Conservation (phyloP, 768 basidiomycete species). For the Filobasidium wieringae region DNA sequence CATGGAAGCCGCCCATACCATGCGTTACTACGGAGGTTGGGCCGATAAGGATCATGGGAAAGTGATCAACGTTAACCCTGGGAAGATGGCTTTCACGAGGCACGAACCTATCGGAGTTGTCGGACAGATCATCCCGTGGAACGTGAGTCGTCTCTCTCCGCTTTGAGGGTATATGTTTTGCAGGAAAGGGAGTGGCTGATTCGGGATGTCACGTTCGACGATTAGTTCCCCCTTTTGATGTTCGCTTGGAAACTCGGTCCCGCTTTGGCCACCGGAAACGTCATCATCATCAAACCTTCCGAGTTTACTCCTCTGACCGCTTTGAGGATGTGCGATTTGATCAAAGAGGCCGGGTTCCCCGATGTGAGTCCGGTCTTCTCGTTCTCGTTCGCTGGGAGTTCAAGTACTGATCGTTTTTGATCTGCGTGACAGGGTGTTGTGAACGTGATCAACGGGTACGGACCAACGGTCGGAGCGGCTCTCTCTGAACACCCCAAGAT, state of each 20-base stretch:
- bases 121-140: constrained; percentile 54
- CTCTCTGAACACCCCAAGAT: constrained; percentile 16
- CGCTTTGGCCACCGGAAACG: constrained; percentile 48
- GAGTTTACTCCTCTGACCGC: constrained; percentile 19
- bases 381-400: neutral
- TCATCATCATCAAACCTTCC: constrained; percentile 64
- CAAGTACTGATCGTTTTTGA: neutral
- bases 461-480: constrained; percentile 15
- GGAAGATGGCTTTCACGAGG: constrained; percentile 71
- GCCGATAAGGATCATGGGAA: constrained; percentile 87
- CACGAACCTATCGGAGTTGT: constrained; percentile 91
- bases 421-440: constrained; percentile 18
- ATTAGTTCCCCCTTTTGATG: constrained; percentile 13
- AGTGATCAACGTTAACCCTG: constrained; percentile 45
- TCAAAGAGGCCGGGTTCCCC: constrained; percentile 19
- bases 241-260: constrained; percentile 31
- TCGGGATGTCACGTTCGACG: constrained; percentile 25
- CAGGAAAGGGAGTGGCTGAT: too few species aligned
- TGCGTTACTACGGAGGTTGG: constrained; percentile 80
- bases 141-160: constrained; percentile 43
- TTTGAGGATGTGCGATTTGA: constrained; percentile 9
- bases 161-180: neutral
- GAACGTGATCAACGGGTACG: constrained; percentile 20
- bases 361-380: neutral
- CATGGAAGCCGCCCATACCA: constrained; percentile 3